These are phyloP conservation scores for Aphanomyces cochlioides DNA, from an alignment of 352 stramenopile genomes.

Conservation along the genomic window DNA sequence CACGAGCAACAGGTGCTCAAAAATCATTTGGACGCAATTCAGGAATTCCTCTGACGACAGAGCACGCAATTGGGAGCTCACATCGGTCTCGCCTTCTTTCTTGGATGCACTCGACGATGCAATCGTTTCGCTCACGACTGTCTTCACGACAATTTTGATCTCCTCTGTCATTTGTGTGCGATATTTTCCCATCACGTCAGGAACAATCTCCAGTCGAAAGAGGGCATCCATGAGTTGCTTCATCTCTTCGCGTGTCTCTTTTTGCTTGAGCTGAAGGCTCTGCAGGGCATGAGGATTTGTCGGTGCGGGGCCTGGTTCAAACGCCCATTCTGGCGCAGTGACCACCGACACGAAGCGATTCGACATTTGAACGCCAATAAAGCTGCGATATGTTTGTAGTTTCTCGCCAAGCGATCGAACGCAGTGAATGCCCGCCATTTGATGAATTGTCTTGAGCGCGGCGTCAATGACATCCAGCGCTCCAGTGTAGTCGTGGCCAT, in stretches of 20 bases:
- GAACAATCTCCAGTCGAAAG: constrained; percentile 67
- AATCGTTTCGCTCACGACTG: constrained; percentile 85
- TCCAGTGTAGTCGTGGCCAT: constrained; percentile 78
- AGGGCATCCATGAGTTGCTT: constrained; percentile 62
- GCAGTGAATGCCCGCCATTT: constrained; percentile 75
- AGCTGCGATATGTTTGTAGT: constrained; percentile 59
- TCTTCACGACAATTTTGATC: constrained; percentile 85
- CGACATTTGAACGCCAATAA: constrained; percentile 75
- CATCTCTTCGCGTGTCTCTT: constrained; percentile 45
- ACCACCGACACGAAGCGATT: constrained; percentile 75
- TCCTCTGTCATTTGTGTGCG: constrained; percentile 79
- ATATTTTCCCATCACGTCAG: constrained; percentile 70
- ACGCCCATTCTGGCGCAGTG: constrained; percentile 79
- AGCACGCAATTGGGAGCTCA: constrained; percentile 72
- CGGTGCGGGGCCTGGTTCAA: constrained; percentile 37
- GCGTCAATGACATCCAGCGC: constrained; percentile 75
- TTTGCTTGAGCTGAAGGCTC: constrained; percentile 31
- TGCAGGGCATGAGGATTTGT: constrained; percentile 29
- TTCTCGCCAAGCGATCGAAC: constrained; percentile 72
- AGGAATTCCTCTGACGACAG: constrained; percentile 82
- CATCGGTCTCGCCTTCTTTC: constrained; percentile 59
- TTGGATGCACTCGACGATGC: constrained; percentile 44
- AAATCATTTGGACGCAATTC: constrained; percentile 86
- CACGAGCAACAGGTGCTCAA: constrained; percentile 81
- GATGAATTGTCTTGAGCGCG: constrained; percentile 60